Evolutionary conservation across 1,284 basidiomycete species (phyloP).

Genomic region (Sanguinoderma infundibulare): DNA sequence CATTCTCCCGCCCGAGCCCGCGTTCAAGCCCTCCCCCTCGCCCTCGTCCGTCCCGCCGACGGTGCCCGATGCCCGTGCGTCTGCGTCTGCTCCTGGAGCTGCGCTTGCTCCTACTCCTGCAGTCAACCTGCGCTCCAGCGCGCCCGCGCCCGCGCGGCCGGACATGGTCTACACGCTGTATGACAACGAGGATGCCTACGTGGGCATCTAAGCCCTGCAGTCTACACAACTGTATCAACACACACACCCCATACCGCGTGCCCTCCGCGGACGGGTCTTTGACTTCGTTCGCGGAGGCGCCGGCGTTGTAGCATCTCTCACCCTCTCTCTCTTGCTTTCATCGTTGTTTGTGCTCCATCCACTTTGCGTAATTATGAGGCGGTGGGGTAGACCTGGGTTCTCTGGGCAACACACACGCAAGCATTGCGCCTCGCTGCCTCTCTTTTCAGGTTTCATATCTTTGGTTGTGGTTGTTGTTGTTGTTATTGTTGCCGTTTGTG

Average conservation of each 20-base stretch:
- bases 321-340: conserved; percentile 1
- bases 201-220: conserved; percentile 52
- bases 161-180: conserved; percentile 57
- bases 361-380: conserved; percentile 24
- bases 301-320: conserved; percentile 20
- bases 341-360: conserved; percentile 15
- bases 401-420: conserved; percentile 30
- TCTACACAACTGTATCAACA: conserved; percentile 21
- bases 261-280: background rate
- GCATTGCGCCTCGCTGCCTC: conserved; percentile 27
- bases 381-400: conserved; percentile 35
- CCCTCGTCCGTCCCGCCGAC: conserved; percentile 42
- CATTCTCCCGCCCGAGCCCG: conserved; percentile 48
- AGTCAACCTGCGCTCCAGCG: conserved; percentile 7
- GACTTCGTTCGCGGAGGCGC: background rate
- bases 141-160: conserved; percentile 35
- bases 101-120: conserved; percentile 31
- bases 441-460: background rate
- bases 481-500: background rate
- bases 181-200: conserved; percentile 67
- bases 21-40: conserved; percentile 39
- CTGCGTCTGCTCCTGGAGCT: conserved; percentile 23
- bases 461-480: background rate
- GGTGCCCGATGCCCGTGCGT: conserved; percentile 27
- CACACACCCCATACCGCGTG: conserved; percentile 5